Conservation (phyloP, 2,329 filamentous ascomycete species). For the Macrophomina tecta region DNA sequence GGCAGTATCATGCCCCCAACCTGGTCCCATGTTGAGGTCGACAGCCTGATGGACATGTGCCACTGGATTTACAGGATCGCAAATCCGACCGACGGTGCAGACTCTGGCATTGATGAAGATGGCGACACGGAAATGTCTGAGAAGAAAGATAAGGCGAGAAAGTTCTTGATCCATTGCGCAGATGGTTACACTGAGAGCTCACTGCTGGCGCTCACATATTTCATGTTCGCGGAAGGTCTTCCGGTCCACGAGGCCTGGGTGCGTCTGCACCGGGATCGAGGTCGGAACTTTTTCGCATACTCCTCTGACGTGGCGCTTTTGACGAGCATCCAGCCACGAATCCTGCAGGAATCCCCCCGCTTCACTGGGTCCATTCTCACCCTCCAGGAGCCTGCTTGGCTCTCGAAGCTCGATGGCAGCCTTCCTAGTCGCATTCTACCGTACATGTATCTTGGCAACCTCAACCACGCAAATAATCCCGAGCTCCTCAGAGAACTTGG, state of each 20-base stretch:
- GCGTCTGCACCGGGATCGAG: slow-evolving; percentile 76
- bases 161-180: slow-evolving; percentile 87
- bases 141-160: slow-evolving; percentile 56
- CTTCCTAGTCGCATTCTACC: slow-evolving; percentile 86
- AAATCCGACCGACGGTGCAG: slow-evolving; percentile 54
- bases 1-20: slow-evolving; percentile 88
- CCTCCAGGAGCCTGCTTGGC: slow-evolving; percentile 77
- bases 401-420: slow-evolving; percentile 83
- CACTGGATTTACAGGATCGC: slow-evolving; percentile 88
- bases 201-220: slow-evolving; percentile 87
- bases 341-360: slow-evolving; percentile 74
- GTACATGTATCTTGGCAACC: slow-evolving; percentile 96
- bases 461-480: slow-evolving; percentile 92
- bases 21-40: slow-evolving; percentile 81
- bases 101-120: slow-evolving; percentile 44
- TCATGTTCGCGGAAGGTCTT: slow-evolving; percentile 85
- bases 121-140: slow-evolving; percentile 60
- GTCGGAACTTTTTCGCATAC: slow-evolving; percentile 96
- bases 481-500: slow-evolving; percentile 79
- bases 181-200: slow-evolving; percentile 97
- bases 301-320: slow-evolving; percentile 85
- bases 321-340: slow-evolving; percentile 74
- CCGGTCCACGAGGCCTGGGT: slow-evolving; percentile 88
- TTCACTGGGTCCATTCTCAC: slow-evolving; percentile 56
- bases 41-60: slow-evolving; percentile 84